A percentile compares a stretch with the other conserved stretches of the same genome.
Evolutionary conservation across 371 early-diverging fungal species (phyloP).

Genomic region (Gilbertella persicaria): DNA sequence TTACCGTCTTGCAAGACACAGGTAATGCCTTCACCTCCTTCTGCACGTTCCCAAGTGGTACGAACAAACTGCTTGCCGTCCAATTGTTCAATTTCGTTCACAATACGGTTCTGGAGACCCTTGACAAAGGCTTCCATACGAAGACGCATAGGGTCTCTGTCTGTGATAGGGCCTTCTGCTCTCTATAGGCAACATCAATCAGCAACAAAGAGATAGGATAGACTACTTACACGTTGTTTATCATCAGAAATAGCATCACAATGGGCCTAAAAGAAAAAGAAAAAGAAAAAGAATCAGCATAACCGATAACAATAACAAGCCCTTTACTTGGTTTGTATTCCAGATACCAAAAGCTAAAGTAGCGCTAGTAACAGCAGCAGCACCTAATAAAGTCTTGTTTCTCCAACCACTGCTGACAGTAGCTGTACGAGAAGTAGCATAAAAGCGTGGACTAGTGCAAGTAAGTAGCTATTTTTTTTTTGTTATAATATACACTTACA

Average conservation of each 20-base stretch:
- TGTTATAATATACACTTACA: too few species aligned
- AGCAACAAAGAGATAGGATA: too few species aligned
- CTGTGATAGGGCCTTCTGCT: conserved; percentile 41
- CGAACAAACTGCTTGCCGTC: conserved; percentile 68
- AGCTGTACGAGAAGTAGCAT: conserved; percentile 9
- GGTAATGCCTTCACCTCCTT: conserved; percentile 89
- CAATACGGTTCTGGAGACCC: conserved; percentile 73
- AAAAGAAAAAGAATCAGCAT: not conserved
- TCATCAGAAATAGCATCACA: conserved; percentile 38
- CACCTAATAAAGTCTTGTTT: conserved; percentile 17
- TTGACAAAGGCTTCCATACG: conserved; percentile 81
- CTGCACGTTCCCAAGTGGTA: conserved; percentile 79
- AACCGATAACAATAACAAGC: too few species aligned
- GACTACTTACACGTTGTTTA: conserved; percentile 35
- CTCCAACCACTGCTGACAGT: conserved; percentile 15
- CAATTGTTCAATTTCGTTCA: conserved; percentile 50
- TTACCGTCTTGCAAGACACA: conserved; percentile 90
- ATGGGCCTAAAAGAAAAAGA: conserved; percentile 13
- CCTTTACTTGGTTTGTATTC: conserved; percentile 23
- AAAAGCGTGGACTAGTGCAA: conserved; percentile 11
- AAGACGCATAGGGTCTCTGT: conserved; percentile 67
- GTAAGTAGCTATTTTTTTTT: too few species aligned
- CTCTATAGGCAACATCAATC: too few species aligned
- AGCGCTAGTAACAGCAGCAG: conserved; percentile 15
- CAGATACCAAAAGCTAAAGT: conserved; percentile 10